Base-by-base conservation (phyloP, 768 basidiomycete genomes). In the Chalciporus chontae region DNA sequence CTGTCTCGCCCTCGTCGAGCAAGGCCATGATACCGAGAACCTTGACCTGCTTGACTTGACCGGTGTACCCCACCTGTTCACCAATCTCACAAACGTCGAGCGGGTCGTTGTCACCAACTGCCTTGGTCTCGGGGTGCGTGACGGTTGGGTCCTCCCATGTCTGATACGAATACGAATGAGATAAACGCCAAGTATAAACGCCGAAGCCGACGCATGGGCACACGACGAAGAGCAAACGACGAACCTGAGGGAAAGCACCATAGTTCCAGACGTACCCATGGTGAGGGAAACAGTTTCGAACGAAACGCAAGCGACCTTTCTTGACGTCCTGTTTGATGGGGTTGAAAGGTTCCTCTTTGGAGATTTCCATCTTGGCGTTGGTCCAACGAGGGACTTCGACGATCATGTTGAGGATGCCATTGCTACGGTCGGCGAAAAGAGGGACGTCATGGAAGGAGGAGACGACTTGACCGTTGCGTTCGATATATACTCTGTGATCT, bases 251-350 rank as follows among this genome's bases (percentile, higher is more conserved):
- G 84, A 99, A 96, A 52, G 94, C 94, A 63, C 95, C 95, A 66
- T 99, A 99, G 80, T 99, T 99, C 96, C 96, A 99, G 78, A 99
- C 94, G 79, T 97, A 94, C 32, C 96, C 95, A 69, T 98, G 94
- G 78, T 99, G 96, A 60, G 96, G 96, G 89, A 99, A 99, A 74
- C 96, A 98, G 81, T 98, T 98, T 74, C 96, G 87, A 60, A 99
- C 96, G 72, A 79, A 98, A 63, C 96, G 90, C 70, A 98, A 75
- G 66, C 88, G 90, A 63, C 92, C 92, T 74, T 91, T 93, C 77
- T 96, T 98, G 71, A 90, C 86, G 70, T 98, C 95, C 76, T 99
- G 96, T 72, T 96, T 95, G 87, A 99, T 97, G 63, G 96, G 96
- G 76, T 99, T 99, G 84, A 98, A 92, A n/a, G 82, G 47, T 71